Conservation (phyloP, 768 basidiomycete species). For the Boletus edulis region DNA sequence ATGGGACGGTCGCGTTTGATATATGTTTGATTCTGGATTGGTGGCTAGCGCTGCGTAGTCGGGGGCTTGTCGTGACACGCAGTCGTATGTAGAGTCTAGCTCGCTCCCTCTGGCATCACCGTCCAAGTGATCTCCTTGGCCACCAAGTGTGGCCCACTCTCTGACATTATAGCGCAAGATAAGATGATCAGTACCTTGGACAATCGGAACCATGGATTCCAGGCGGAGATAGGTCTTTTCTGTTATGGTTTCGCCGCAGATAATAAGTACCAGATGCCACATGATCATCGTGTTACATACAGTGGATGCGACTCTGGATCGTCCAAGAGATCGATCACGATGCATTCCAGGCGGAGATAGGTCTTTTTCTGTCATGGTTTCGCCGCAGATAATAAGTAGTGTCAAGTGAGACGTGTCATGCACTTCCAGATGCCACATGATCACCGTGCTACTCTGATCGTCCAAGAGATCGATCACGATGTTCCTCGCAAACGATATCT, state of each 20-base stretch:
- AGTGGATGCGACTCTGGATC: no score
- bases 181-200: constrained; percentile 34
- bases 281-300: no score
- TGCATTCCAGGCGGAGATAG: no score
- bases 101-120: constrained; percentile 39
- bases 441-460: constrained; percentile 33
- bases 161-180: constrained; percentile 37
- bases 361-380: no score
- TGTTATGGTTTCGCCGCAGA: constrained; percentile 25
- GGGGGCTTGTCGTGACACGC: no score
- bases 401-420: no score
- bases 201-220: constrained; percentile 27
- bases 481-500: constrained; percentile 36
- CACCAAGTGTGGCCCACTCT: constrained; percentile 34
- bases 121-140: constrained; percentile 50
- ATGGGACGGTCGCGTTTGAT: no score
- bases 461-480: constrained; percentile 22
- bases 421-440: constrained; percentile 19
- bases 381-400: no score
- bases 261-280: no score
- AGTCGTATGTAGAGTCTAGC: no score
- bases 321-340: constrained; percentile 17
- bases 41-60: no score
- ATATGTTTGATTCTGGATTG: no score
- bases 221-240: constrained; percentile 25